Evolutionary conservation across 306 rosid species (phyloP).

Genomic region (Astragalus glycyphyllos): DNA sequence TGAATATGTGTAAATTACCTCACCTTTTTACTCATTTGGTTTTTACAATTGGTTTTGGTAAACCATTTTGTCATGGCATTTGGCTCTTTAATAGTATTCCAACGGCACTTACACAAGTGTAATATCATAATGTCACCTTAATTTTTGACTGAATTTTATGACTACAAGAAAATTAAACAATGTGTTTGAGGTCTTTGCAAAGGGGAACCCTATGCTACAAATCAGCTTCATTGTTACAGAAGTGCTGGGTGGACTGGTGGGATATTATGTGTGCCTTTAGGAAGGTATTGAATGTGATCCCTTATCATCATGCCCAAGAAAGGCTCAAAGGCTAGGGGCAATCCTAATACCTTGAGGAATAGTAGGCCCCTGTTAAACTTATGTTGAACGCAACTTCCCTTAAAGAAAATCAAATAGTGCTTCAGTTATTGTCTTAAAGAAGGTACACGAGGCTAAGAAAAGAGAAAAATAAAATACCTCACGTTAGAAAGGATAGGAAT

Average conservation of each 20-base stretch:
- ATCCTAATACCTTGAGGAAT: conserved; percentile 31
- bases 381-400: conserved; percentile 24
- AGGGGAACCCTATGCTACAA: conserved; percentile 7
- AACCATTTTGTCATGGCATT: too few relatives aligned
- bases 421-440: neutral
- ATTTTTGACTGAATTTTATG: neutral
- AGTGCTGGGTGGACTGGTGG: conserved; percentile 23
- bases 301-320: conserved; percentile 30
- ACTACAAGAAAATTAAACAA: conserved; percentile 1
- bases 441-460: neutral
- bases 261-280: conserved; percentile 36
- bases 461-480: conserved; percentile 30
- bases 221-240: conserved; percentile 47
- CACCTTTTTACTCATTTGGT: too few relatives aligned
- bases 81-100: too few relatives aligned
- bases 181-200: neutral
- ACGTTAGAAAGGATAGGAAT: conserved; percentile 1
- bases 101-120: neutral
- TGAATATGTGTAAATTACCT: too few relatives aligned
- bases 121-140: neutral
- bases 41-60: too few relatives aligned
- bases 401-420: neutral
- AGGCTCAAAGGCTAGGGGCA: conserved; percentile 5
- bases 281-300: conserved; percentile 40
- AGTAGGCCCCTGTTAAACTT: conserved; percentile 43